phyloP scores from a whole-genome alignment of 805 yeast genomes.

The Saccharomycopsis fodiens region DNA sequence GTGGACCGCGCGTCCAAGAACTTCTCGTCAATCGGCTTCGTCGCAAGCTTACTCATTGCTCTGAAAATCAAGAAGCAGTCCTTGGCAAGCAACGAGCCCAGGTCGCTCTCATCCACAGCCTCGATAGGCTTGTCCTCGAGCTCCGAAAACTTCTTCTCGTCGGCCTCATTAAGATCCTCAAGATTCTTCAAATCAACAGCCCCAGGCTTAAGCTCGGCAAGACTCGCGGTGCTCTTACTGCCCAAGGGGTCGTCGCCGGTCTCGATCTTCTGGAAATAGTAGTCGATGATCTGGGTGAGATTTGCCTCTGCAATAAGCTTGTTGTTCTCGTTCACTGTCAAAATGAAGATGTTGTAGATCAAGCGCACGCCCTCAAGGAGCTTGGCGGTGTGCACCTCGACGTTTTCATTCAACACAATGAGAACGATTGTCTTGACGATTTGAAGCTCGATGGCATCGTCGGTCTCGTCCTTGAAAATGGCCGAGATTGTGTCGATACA shows the following conservation, averaged over 20 bases:
- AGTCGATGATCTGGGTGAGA: conserved; percentile 80
- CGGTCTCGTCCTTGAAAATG: conserved; percentile 61
- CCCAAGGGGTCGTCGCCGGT: conserved; percentile 21
- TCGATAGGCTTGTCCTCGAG: conserved; percentile 22
- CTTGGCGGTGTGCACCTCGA: conserved; percentile 86
- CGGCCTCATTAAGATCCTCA: conserved; percentile 25
- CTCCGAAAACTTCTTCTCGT: conserved; percentile 24
- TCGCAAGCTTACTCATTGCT: conserved; percentile 89
- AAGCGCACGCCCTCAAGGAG: conserved; percentile 86
- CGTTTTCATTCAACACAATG: conserved; percentile 70
- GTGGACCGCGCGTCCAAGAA: conserved; percentile 83
- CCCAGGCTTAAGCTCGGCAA: conserved; percentile 1
- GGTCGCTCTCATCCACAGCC: conserved; percentile 33
- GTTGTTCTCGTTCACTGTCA: conserved; percentile 74
- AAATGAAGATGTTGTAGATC: conserved; percentile 84
- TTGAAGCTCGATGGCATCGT: conserved; percentile 82
- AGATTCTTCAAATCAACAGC: conserved; percentile 26
- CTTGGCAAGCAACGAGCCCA: conserved; percentile 64
- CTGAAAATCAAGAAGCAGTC: conserved; percentile 92
- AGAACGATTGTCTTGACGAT: conserved; percentile 87
- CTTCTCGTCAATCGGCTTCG: conserved; percentile 72
- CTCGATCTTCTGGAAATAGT: conserved; percentile 71
- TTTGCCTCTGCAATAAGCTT: conserved; percentile 80
- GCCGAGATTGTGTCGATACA: conserved; percentile 17
- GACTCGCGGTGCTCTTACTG: neutral